phyloP scores from a whole-genome alignment of 345 rosid species.

The Cardamine chenopodiifolia region DNA sequence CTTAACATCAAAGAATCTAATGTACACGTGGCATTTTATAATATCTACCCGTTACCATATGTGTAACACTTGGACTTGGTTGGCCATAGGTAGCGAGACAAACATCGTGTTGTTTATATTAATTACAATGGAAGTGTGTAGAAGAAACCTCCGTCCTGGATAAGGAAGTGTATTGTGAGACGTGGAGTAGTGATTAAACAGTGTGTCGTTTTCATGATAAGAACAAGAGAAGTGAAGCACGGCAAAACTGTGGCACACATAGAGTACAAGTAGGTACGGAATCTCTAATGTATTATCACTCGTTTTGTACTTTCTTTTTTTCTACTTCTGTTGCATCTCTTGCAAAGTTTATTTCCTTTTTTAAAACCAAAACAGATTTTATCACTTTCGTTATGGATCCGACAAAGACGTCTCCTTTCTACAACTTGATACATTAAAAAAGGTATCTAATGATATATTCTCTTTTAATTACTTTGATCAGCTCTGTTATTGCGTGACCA shows the following conservation, averaged over 20 bases:
- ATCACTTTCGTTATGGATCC: slow-evolving; percentile 4
- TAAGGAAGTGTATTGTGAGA: slow-evolving; percentile 13
- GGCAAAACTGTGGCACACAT: slow-evolving; percentile 9
- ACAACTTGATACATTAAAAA: slow-evolving; percentile 19
- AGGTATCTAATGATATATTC: not conserved
- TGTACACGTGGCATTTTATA: not conserved
- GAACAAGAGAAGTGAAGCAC: slow-evolving; percentile 32
- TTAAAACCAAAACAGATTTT: not conserved
- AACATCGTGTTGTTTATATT: not conserved
- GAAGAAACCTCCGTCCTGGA: slow-evolving; percentile 17
- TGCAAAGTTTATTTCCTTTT: slow-evolving; percentile 18
- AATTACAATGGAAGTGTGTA: slow-evolving; percentile 8
- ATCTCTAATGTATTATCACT: not conserved
- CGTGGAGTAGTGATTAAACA: slow-evolving; percentile 21
- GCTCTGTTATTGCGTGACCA: slow-evolving; percentile 4
- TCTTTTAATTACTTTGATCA: not conserved
- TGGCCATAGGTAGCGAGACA: slow-evolving; percentile 22
- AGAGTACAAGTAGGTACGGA: slow-evolving; percentile 43
- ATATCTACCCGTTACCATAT: no score
- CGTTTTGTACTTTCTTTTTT: not conserved
- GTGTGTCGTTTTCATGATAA: slow-evolving; percentile 29
- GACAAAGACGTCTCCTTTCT: slow-evolving; percentile 3
- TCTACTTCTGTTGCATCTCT: not conserved
- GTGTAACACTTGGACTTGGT: not conserved
- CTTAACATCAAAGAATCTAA: not conserved